A percentile compares a stretch with the other conserved stretches of the same genome.
These are phyloP conservation scores for Pseudogymnoascus sp. DNA, from an alignment of 2,329 filamentous ascomycete genomes.

Conservation along the genomic window DNA sequence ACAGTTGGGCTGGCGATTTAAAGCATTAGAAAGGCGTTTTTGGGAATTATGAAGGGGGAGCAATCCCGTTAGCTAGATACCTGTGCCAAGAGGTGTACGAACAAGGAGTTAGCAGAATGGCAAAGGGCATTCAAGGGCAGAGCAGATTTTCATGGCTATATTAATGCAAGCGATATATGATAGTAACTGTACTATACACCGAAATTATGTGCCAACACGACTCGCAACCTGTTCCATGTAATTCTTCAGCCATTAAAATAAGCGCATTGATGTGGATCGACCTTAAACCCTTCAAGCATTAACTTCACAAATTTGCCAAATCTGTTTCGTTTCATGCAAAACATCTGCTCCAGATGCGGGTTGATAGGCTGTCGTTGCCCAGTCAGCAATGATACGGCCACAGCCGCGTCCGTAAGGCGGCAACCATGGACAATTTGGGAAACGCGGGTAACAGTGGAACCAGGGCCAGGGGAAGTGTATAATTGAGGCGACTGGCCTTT, in stretches of 20 bases:
- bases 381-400: constrained; percentile 1
- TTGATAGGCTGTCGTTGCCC: constrained; percentile 6
- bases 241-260: not conserved
- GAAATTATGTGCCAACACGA: not conserved
- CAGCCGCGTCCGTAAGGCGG: not conserved
- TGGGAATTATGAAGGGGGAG: not conserved
- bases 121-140: not conserved
- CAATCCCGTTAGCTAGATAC: constrained; percentile 7
- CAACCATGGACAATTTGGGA: constrained; percentile 6
- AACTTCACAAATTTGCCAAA: not conserved
- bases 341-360: not conserved
- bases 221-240: not conserved
- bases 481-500: not conserved
- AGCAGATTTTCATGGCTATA: not conserved
- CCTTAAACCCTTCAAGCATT: not conserved
- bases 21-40: constrained; percentile 6
- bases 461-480: constrained; percentile 5
- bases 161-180: not conserved
- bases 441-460: constrained; percentile 8
- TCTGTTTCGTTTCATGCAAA: constrained; percentile 8
- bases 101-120: not conserved
- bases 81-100: constrained; percentile 4
- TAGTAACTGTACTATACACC: not conserved
- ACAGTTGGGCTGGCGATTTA: not conserved
- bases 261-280: constrained; percentile 1